A percentile compares a stretch with the other conserved stretches of the same genome.
These are phyloP conservation scores for Oropetium thomaeum DNA, from an alignment of 176 grass and related monocot species.

Conservation along the genomic window DNA sequence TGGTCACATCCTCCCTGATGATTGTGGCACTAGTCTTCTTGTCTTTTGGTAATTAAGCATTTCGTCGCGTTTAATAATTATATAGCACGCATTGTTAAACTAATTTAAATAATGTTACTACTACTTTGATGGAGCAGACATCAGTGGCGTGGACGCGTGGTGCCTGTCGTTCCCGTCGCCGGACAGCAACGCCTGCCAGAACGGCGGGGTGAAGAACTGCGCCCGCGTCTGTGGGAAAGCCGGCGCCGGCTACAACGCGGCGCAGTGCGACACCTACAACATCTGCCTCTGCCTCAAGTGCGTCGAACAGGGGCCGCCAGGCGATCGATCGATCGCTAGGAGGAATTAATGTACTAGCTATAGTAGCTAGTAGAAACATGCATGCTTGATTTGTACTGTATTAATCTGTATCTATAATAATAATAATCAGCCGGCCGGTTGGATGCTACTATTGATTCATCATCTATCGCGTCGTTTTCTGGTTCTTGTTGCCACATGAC, in stretches of 20 bases:
- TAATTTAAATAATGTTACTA: no score
- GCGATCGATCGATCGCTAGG: background rate
- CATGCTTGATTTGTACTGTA: no score
- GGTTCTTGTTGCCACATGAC: no score
- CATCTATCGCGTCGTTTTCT: no score
- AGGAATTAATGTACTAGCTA: no score
- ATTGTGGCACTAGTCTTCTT: background rate
- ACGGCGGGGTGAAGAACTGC: background rate
- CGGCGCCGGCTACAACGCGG: background rate
- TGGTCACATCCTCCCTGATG: background rate
- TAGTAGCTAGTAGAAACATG: no score
- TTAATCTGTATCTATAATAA: no score
- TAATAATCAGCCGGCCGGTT: no score
- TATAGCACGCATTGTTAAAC: no score
- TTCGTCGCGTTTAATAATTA: no score
- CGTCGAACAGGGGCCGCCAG: background rate
- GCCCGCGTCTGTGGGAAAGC: background rate
- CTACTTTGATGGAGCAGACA: background rate
- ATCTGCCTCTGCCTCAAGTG: background rate
- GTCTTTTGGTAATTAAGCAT: background rate
- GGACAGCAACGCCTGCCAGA: background rate
- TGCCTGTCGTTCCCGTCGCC: background rate
- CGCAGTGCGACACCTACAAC: background rate
- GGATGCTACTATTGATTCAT: no score
- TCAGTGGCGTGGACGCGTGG: background rate